Evolutionary conservation across 306 rosid genomes (phyloP), one percentile per base, ranked within the genome.

Genomic region (Vigna hirtella): DNA sequence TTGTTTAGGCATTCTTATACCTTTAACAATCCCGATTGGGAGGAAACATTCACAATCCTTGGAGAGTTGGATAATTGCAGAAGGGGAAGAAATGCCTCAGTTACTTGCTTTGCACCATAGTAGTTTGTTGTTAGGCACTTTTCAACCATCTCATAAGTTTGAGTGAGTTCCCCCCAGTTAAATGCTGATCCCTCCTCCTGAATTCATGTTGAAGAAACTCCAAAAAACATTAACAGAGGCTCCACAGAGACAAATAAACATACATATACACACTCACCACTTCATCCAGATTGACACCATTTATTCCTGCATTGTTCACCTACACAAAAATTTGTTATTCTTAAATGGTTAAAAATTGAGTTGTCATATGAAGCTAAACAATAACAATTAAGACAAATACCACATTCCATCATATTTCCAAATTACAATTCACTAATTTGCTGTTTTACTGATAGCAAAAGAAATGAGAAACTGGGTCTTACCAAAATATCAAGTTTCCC

Each of bases 401-500:
- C 1, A 7, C 34, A 56, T 56, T 10, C 15, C 34, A 15, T 22
- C 7, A 22, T 57, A 57, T 24, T 57, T 57, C 4, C 1, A 10
- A 57, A 57, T 22, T 56, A 10, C n/a, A 57, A 57, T 57, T 10
- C 63, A 57, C 10, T 32, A 57, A 57, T 57, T 57, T 24, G 7
- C 34, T 6, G 4, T n/a, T 55, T 9, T 9, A 5, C 32, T 22
- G 8, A 22, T 22, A 57, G 11, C 12, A 1, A 14, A 22, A 10
- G 36, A 30, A 30, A 30, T 24, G 36, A 57, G 36, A 57, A 24
- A 11, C 2, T 57, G 36, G 13, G 57, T 1, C 9, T 81, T 68
- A 86, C 85, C 87, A 86, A 71, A 51, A 86, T 83, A 73, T 86
- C 89, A 68, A 86, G 85, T 72, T 58, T 80, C 6, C 85, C 87